phyloP scores from a whole-genome alignment of 768 basidiomycete species.

The Suillus occidentalis region DNA sequence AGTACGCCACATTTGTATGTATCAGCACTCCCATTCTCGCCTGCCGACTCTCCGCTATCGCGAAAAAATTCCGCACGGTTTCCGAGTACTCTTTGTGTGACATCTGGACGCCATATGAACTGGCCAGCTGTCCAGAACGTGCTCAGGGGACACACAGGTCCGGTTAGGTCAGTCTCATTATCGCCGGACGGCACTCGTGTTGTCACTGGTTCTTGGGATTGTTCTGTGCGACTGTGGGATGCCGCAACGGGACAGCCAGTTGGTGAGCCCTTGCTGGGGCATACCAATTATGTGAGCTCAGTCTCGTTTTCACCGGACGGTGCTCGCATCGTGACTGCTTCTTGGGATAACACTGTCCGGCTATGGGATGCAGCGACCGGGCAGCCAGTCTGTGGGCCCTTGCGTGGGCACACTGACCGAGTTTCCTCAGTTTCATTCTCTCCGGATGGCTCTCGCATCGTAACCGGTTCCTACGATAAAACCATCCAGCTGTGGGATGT shows the following conservation, averaged over 20 bases:
- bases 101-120: constrained; percentile 3
- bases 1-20: constrained; percentile 24
- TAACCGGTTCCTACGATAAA: background rate
- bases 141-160: background rate
- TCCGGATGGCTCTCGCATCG: background rate
- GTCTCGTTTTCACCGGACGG: background rate
- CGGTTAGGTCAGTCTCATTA: background rate
- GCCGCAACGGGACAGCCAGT: background rate
- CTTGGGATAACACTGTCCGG: background rate
- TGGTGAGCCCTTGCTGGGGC: background rate
- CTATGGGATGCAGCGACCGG: background rate
- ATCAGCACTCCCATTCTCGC: too few species aligned
- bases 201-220: background rate
- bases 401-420: background rate
- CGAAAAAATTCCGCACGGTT: background rate
- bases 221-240: background rate
- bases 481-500: background rate
- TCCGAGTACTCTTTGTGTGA: constrained; percentile 1
- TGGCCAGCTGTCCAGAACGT: constrained; percentile 21
- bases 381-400: background rate
- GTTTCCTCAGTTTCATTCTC: background rate
- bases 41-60: constrained; percentile 20
- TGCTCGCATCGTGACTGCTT: background rate
- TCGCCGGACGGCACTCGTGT: background rate
- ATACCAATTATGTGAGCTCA: background rate